A percentile compares a stretch with the other conserved stretches of the same genome.
Conservation (phyloP, 2,329 filamentous ascomycete species). For the Sporothrix brunneoviolacea region DNA sequence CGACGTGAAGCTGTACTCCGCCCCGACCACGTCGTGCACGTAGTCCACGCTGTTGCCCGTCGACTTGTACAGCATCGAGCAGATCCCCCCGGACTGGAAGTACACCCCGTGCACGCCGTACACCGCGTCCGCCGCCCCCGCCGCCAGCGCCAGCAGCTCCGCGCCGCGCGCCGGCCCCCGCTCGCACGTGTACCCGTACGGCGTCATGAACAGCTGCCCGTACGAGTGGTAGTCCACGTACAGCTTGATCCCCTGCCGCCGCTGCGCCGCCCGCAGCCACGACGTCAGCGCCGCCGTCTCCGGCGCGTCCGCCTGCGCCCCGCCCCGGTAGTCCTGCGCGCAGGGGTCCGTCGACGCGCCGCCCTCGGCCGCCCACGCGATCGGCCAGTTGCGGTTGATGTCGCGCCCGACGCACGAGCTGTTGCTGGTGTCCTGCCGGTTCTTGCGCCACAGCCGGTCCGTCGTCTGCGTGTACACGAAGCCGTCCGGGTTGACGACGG, state of each 20-base stretch:
- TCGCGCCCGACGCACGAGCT: conserved; percentile 46
- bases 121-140: conserved; percentile 45
- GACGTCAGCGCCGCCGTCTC: conserved; percentile 44
- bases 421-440: conserved; percentile 43
- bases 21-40: conserved; percentile 34
- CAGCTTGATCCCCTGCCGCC: conserved; percentile 45
- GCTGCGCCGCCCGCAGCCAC: conserved; percentile 28
- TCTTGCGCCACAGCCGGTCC: conserved; percentile 57
- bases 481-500: conserved; percentile 56
- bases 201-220: conserved; percentile 54
- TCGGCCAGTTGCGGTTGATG: conserved; percentile 46
- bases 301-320: conserved; percentile 34
- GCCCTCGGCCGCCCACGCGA: conserved; percentile 37
- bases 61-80: conserved; percentile 55
- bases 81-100: conserved; percentile 46
- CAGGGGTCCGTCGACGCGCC: conserved; percentile 41
- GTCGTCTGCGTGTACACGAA: conserved; percentile 52
- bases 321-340: conserved; percentile 35
- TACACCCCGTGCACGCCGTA: conserved; percentile 31
- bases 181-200: conserved; percentile 55
- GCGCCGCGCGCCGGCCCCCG: conserved; percentile 38
- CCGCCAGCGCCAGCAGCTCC: conserved; percentile 43
- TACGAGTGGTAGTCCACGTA: conserved; percentile 63
- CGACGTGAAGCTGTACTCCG: conserved; percentile 35
- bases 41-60: conserved; percentile 41